Percentiles rank a stretch among this genome's conserved stretches.
Conservation (phyloP, 768 basidiomycete genomes). For the Amanita exitialis region DNA sequence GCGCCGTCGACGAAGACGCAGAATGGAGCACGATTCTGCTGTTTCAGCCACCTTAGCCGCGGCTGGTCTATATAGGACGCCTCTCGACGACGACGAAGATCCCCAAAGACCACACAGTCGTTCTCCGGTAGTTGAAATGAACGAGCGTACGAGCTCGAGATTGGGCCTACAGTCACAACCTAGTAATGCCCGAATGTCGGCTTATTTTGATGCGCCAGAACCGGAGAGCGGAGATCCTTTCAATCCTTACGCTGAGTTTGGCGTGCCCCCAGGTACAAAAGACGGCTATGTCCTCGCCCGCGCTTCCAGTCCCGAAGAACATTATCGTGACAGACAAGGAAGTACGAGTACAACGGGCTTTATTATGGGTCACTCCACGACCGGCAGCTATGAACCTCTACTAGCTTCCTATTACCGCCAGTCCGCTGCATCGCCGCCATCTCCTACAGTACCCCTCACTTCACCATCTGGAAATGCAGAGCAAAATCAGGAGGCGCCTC, state of each 20-base stretch:
- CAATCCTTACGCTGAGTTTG: constrained; percentile 47
- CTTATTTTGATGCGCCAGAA: constrained; percentile 26
- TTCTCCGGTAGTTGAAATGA: constrained; percentile 27
- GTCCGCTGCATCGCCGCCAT: neutral
- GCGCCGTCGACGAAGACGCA: constrained; percentile 47
- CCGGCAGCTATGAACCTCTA: constrained; percentile 52
- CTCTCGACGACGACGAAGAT: constrained; percentile 55
- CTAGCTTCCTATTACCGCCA: constrained; percentile 31
- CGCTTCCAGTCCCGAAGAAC: constrained; percentile 26
- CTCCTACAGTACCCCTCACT: neutral
- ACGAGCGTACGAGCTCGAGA: constrained; percentile 29
- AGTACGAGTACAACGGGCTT: constrained; percentile 21
- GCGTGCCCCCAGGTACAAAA: constrained; percentile 17
- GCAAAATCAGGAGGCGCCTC: neutral
- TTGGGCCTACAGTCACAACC: constrained; percentile 15
- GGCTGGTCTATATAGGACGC: constrained; percentile 57
- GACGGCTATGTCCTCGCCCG: constrained; percentile 37
- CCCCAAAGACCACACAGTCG: constrained; percentile 14
- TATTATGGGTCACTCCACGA: constrained; percentile 27
- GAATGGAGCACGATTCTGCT: constrained; percentile 59
- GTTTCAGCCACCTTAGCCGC: constrained; percentile 68
- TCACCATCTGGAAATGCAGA: neutral
- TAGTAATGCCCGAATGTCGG: constrained; percentile 21
- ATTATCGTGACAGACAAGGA: constrained; percentile 22
- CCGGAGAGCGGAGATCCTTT: constrained; percentile 25